Base-by-base conservation (phyloP, 1,284 basidiomycete genomes). In the Apiotrichum porosum region DNA sequence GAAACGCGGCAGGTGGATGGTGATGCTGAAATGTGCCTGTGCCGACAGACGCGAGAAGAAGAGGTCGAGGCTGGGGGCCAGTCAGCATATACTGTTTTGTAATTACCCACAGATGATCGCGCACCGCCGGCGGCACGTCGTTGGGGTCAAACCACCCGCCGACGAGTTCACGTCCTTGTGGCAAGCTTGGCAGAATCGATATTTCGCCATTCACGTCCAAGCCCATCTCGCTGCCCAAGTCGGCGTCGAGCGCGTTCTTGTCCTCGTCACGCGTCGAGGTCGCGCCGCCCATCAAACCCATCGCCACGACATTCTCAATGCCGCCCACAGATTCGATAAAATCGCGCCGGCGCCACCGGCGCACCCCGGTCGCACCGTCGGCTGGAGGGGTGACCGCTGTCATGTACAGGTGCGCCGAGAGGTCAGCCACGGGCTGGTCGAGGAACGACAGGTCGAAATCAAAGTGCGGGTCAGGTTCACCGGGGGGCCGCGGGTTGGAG, bases 101-200 rank as follows among this genome's bases (percentile, higher is more conserved):
- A 12, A 28, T 42, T 22, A 30, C 61, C 52, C 31, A 65, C 48
- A 68, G 51, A 42, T 65, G 63, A 39, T 68, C 66, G 12, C 66
- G 47, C 6, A 64, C 59, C 6, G 48, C 42, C 9, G 54, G 51
- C 4, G 66, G 66, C 5, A 68, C 54, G 42, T 66, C 66, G 17
- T 56, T 52, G 10, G 62, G 56, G 41, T 68, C 66, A 39, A 65
- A 65, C 65, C 65, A 68, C 1, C 63, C 63, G 1, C 61, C 61
- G 1, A 58, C 48, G 2, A 66, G 33, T 28, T 55, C 53, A 28
- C 53, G 46, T 4, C 53, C 53, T 33, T 49, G 47, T 9, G 53
- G 53, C 4, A 55, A 33, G 5, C 30, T 39, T 2, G 53, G 53
- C 18, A 55, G 31, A 14, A 55, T 44, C 24, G 38, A 22, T 13